These are phyloP conservation scores for Nigrospora oryzae DNA, from an alignment of 2,329 filamentous ascomycete species.

Conservation along the genomic window DNA sequence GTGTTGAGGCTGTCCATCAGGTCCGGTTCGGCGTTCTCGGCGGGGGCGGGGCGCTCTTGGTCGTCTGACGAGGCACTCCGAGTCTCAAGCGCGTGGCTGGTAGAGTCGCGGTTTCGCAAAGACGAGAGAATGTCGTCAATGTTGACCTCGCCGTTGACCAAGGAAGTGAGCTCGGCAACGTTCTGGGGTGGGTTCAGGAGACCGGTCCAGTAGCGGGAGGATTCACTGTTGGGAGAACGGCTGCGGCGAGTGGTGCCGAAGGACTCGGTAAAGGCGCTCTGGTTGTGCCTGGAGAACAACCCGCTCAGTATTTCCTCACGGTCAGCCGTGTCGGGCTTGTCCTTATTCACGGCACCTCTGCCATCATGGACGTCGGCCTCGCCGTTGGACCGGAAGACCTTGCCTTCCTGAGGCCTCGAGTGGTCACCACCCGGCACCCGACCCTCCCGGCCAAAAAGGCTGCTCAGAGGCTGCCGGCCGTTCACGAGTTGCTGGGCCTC, in stretches of 20 bases:
- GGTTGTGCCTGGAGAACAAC: slow-evolving; percentile 30
- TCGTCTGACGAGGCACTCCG: slow-evolving; percentile 12
- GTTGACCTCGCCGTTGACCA: slow-evolving; percentile 19
- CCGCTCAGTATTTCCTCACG: slow-evolving; percentile 52
- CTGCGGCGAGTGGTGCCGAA: slow-evolving; percentile 17
- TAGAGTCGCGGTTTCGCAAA: slow-evolving; percentile 13
- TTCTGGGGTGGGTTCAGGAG: slow-evolving; percentile 21
- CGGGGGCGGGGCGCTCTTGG: slow-evolving; percentile 4
- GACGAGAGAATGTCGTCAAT: slow-evolving; percentile 21
- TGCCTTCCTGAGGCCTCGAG: slow-evolving; percentile 56
- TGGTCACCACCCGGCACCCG: slow-evolving; percentile 56
- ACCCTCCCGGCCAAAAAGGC: slow-evolving; percentile 64
- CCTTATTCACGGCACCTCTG: slow-evolving; percentile 49
- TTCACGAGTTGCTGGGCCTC: slow-evolving; percentile 70
- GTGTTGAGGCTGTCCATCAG: not conserved
- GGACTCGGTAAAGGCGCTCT: slow-evolving; percentile 22
- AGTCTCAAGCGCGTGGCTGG: not conserved
- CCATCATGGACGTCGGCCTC: slow-evolving; percentile 56
- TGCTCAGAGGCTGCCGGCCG: slow-evolving; percentile 67
- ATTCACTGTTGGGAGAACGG: slow-evolving; percentile 14
- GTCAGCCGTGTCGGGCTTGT: slow-evolving; percentile 50
- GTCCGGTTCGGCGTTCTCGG: slow-evolving; percentile 3
- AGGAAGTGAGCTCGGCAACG: slow-evolving; percentile 17
- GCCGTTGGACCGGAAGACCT: slow-evolving; percentile 52
- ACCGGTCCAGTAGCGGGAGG: slow-evolving; percentile 17